phyloP scores from a whole-genome alignment of 1,139 yeast genomes.

The Lodderomyces metapsilosis region DNA sequence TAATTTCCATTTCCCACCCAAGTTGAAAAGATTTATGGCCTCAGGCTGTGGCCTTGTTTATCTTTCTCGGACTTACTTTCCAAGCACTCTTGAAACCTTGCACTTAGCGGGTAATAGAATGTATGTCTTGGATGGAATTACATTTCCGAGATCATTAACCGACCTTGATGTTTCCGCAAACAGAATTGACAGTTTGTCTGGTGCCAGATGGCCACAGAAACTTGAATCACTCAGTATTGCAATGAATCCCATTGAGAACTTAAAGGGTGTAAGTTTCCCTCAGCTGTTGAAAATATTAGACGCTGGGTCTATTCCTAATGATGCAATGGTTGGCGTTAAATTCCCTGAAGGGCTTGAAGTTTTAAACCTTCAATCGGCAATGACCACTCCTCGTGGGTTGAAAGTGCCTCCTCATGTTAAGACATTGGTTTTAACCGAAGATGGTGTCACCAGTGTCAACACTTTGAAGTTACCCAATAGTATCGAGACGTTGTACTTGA shows the following conservation, averaged over 20 bases:
- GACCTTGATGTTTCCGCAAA: constrained; percentile 41
- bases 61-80: constrained; percentile 38
- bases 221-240: constrained; percentile 34
- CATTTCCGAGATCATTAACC: constrained; percentile 33
- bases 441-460: constrained; percentile 48
- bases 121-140: constrained; percentile 41
- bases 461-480: constrained; percentile 46
- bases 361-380: constrained; percentile 43
- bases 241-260: constrained; percentile 43
- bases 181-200: constrained; percentile 40
- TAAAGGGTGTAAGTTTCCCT: constrained; percentile 44
- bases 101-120: constrained; percentile 40
- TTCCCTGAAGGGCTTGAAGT: constrained; percentile 41
- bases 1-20: constrained; percentile 42
- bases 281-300: constrained; percentile 37
- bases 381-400: constrained; percentile 48
- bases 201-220: constrained; percentile 37
- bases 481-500: constrained; percentile 36
- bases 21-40: constrained; percentile 32
- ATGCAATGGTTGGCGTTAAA: constrained; percentile 48
- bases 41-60: constrained; percentile 35
- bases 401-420: constrained; percentile 36
- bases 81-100: constrained; percentile 31
- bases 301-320: constrained; percentile 45
- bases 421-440: constrained; percentile 35